Conservation (phyloP, 129 eudicot species). For the Gnaphalium uliginosum region DNA sequence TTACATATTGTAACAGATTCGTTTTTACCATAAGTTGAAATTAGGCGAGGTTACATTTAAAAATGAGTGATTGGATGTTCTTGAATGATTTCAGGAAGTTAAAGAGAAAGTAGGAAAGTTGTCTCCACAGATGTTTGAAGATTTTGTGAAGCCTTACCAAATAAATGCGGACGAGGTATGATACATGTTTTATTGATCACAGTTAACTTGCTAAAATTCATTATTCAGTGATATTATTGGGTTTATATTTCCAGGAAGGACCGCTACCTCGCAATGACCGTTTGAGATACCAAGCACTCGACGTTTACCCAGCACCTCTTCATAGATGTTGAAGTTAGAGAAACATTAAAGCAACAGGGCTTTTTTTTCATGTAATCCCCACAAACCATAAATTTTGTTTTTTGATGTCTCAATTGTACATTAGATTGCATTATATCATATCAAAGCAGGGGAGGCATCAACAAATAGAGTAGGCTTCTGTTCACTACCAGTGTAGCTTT, state of each 20-base stretch:
- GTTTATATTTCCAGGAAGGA: slow-evolving; percentile 53
- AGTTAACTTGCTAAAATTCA: neutral
- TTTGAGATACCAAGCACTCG: slow-evolving; percentile 59
- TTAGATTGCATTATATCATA: neutral
- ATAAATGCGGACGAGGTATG: slow-evolving; percentile 64
- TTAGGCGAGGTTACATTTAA: neutral
- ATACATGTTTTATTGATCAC: neutral
- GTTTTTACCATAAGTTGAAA: neutral
- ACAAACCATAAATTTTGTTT: slow-evolving; percentile 1
- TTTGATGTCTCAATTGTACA: neutral
- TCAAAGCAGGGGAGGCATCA: neutral
- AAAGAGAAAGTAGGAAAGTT: slow-evolving; percentile 54
- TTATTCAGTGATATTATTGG: slow-evolving; percentile 3
- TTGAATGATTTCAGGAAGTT: slow-evolving; percentile 61
- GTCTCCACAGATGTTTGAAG: slow-evolving; percentile 85
- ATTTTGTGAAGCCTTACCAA: slow-evolving; percentile 74
- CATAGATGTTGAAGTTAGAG: slow-evolving; percentile 61
- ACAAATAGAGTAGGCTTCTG: neutral
- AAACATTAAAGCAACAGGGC: neutral
- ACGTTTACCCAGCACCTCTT: slow-evolving; percentile 86
- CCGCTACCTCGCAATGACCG: slow-evolving; percentile 72
- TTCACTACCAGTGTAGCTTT: neutral
- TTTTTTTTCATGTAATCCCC: neutral
- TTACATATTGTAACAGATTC: neutral
- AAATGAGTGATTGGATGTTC: slow-evolving; percentile 1